Conservation (phyloP, 2,329 filamentous ascomycete species). For the Fusarium stilboides region DNA sequence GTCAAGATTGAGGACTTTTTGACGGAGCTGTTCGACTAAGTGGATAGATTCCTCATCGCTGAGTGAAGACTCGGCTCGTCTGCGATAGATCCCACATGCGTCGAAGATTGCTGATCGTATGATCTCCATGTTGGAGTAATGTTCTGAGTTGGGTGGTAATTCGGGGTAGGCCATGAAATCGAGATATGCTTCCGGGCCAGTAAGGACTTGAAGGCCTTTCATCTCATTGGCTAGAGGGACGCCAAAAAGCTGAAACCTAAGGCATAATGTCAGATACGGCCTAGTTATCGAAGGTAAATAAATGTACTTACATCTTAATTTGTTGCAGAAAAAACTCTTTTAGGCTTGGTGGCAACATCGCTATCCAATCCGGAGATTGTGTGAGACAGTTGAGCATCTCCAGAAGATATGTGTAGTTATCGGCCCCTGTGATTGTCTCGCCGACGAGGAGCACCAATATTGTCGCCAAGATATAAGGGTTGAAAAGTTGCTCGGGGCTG, state of each 20-base stretch:
- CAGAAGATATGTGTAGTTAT: conserved; percentile 56
- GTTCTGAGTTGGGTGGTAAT: conserved; percentile 36
- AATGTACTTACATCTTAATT: conserved; percentile 49
- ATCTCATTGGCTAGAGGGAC: conserved; percentile 48
- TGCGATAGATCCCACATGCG: conserved; percentile 49
- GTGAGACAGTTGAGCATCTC: conserved; percentile 55
- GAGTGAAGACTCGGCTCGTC: conserved; percentile 44
- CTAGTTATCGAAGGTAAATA: rapidly evolving
- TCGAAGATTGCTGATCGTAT: conserved; percentile 48
- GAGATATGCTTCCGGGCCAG: conserved; percentile 44
- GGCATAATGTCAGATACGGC: neutral
- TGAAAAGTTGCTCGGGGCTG: conserved; percentile 53
- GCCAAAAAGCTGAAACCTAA: conserved; percentile 53
- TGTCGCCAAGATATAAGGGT: conserved; percentile 56
- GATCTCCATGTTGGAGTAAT: conserved; percentile 34
- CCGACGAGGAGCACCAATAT: conserved; percentile 58
- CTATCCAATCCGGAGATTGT: conserved; percentile 39
- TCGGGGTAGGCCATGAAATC: conserved; percentile 49
- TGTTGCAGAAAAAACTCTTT: conserved; percentile 53
- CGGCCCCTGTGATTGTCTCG: conserved; percentile 59
- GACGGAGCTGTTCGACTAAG: conserved; percentile 52
- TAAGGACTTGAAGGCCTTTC: conserved; percentile 48
- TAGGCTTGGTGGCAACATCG: conserved; percentile 32
- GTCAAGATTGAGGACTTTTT: conserved; percentile 50
- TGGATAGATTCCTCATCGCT: conserved; percentile 45